A percentile compares a stretch with the other conserved stretches of the same genome.
Conservation (phyloP, 768 basidiomycete genomes). For the Tulasnella sp. region DNA sequence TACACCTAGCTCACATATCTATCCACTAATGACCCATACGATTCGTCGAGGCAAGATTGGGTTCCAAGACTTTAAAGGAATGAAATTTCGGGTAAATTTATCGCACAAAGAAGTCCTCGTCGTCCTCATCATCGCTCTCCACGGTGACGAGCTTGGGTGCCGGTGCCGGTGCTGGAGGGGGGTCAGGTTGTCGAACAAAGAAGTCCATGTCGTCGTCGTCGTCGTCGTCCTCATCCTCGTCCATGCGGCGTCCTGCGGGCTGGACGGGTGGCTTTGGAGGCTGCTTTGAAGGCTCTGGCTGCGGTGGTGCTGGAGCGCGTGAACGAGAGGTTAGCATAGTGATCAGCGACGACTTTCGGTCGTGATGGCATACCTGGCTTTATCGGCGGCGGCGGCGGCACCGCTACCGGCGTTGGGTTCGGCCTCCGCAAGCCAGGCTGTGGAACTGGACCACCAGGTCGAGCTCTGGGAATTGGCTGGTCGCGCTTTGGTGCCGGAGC, state of each 20-base stretch:
- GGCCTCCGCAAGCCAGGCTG: neutral
- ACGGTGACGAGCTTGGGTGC: neutral
- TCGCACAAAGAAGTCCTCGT: neutral
- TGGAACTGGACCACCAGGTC: neutral
- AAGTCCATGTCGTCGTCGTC: neutral
- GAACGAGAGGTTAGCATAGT: neutral
- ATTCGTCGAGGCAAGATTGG: neutral
- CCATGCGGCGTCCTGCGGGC: neutral
- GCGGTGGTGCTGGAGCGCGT: neutral
- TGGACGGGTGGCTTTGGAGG: neutral
- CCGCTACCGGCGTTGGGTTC: no score
- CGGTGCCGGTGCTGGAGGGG: neutral
- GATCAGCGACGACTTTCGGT: neutral
- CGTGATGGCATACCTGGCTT: neutral
- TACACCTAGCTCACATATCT: neutral
- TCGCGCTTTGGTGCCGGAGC: neutral
- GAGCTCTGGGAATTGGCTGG: neutral
- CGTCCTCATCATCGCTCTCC: neutral
- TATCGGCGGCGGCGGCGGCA: neutral
- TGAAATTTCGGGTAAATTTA: neutral
- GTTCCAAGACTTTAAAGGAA: neutral
- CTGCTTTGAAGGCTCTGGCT: neutral
- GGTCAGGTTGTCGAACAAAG: neutral
- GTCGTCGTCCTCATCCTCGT: neutral
- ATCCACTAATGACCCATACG: slow-evolving; percentile 13